phyloP scores from a whole-genome alignment of 1,284 basidiomycete species.

The Cronartium quercuum region DNA sequence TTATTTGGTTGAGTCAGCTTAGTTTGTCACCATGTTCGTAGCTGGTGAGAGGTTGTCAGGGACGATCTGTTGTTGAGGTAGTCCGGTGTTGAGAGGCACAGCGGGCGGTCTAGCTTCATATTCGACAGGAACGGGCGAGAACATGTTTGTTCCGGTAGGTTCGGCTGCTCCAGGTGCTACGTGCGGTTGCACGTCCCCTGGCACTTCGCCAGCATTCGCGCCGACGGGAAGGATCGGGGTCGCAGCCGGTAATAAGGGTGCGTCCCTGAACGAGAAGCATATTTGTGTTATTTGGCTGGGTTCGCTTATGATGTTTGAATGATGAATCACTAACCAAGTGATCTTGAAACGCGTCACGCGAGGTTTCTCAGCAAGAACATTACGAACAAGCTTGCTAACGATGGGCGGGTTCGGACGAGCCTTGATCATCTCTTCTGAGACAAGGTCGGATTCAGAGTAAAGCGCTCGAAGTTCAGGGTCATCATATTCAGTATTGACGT shows the following conservation, averaged over 20 bases:
- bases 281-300: not conserved
- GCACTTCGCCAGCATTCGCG: not conserved
- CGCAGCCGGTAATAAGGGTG: not conserved
- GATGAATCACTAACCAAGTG: conserved; percentile 48
- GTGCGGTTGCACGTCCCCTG: not conserved
- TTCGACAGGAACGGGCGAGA: not conserved
- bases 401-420: conserved; percentile 43
- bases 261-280: not conserved
- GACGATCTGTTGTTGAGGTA: not conserved
- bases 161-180: not conserved
- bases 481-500: conserved; percentile 98
- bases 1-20: no score
- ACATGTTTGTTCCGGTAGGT: not conserved
- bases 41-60: not conserved
- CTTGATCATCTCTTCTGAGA: conserved; percentile 47
- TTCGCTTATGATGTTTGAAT: not conserved
- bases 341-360: conserved; percentile 73
- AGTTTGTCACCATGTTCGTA: no score
- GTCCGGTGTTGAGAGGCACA: not conserved
- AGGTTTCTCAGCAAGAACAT: conserved; percentile 80
- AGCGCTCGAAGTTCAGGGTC: conserved; percentile 76
- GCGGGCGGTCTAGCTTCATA: not conserved
- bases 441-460: conserved; percentile 61
- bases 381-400: conserved; percentile 70
- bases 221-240: not conserved